phyloP scores from a whole-genome alignment of 495 filamentous ascomycete genomes.

The Apiosordaria backusii region DNA sequence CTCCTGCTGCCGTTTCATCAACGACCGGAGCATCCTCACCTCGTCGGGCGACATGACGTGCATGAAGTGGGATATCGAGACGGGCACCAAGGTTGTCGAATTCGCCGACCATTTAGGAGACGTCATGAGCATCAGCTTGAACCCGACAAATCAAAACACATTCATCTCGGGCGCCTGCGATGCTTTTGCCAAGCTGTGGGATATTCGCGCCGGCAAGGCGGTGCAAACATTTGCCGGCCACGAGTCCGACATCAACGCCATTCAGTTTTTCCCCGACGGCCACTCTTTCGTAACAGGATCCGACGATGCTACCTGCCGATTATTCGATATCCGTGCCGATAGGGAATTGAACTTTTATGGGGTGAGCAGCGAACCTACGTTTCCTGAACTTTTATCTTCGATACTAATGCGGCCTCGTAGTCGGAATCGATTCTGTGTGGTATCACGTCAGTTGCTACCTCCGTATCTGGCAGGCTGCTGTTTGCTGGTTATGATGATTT shows the following conservation, averaged over 20 bases:
- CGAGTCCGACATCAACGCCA: slow-evolving; percentile 98
- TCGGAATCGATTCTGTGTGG: slow-evolving; percentile 96
- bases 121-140: slow-evolving; percentile 99
- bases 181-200: slow-evolving; percentile 97
- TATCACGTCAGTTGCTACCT: slow-evolving; percentile 97
- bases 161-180: slow-evolving; percentile 99
- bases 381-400: slow-evolving; percentile 25
- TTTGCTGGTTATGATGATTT: slow-evolving; percentile 99
- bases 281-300: slow-evolving; percentile 98
- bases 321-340: slow-evolving; percentile 97
- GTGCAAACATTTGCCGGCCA: slow-evolving; percentile 98
- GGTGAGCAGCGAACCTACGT: slow-evolving; percentile 51
- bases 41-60: slow-evolving; percentile 99
- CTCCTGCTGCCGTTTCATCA: slow-evolving; percentile 98
- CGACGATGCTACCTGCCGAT: slow-evolving; percentile 93
- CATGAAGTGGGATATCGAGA: slow-evolving; percentile 99
- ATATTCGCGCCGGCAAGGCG: slow-evolving; percentile 96
- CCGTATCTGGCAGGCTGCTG: slow-evolving; percentile 89
- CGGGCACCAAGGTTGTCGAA: slow-evolving; percentile 93
- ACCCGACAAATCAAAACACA: slow-evolving; percentile 96
- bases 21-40: slow-evolving; percentile 94
- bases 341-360: slow-evolving; percentile 95
- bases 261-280: slow-evolving; percentile 98
- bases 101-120: slow-evolving; percentile 98
- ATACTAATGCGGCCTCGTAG: slow-evolving; percentile 41